Evolutionary conservation across 371 early-diverging fungal species (phyloP).

Genomic region (Zopfochytrium polystomum): DNA sequence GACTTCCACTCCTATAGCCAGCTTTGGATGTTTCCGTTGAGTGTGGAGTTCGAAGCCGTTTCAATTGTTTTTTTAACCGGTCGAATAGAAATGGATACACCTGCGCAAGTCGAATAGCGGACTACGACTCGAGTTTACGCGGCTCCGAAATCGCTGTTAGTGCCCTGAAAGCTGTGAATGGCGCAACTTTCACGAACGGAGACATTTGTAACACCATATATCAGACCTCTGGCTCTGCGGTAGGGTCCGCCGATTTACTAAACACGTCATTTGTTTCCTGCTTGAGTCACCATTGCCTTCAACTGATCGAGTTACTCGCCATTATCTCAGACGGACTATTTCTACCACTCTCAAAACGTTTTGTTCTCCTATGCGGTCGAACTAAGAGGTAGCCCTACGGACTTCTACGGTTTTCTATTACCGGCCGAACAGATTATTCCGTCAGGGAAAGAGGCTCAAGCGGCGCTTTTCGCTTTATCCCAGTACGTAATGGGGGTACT

Average conservation of each 20-base stretch:
- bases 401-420: slow-evolving; percentile 27
- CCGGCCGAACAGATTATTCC: slow-evolving; percentile 36
- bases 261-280: background rate
- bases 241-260: slow-evolving; percentile 1
- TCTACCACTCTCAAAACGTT: slow-evolving; percentile 22
- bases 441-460: slow-evolving; percentile 32
- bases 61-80: background rate
- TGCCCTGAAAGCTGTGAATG: slow-evolving; percentile 18
- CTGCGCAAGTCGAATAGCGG: slow-evolving; percentile 22
- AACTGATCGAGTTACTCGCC: slow-evolving; percentile 15
- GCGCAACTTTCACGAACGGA: slow-evolving; percentile 22
- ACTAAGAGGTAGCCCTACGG: slow-evolving; percentile 31
- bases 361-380: slow-evolving; percentile 28
- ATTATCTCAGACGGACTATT: slow-evolving; percentile 22
- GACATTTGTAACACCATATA: slow-evolving; percentile 31
- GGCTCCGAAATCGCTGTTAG: slow-evolving; percentile 18
- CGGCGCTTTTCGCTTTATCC: too few species aligned
- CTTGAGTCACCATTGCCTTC: background rate
- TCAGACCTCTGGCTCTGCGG: slow-evolving; percentile 16
- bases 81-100: slow-evolving; percentile 22
- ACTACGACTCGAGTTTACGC: slow-evolving; percentile 14
- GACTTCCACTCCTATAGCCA: slow-evolving; percentile 50
- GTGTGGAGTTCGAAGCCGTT: background rate
- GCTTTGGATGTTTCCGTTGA: slow-evolving; percentile 26
- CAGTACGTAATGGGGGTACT: too few species aligned